Base-by-base conservation (phyloP, 1,284 basidiomycete species). In the Amylostereum areolatum region DNA sequence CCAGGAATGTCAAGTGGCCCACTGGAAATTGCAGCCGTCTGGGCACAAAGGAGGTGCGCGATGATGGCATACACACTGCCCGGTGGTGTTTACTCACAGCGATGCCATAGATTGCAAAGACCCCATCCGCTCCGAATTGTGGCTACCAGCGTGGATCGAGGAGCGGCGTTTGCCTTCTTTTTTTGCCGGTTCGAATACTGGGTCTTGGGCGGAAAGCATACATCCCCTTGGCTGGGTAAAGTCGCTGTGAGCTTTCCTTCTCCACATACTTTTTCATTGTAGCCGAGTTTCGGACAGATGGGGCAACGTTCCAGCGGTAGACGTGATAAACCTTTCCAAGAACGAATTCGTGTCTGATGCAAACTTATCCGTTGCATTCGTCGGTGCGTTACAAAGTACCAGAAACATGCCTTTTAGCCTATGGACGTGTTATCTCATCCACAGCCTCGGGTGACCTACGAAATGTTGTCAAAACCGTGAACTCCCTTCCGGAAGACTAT, bases 401-500 rank as follows among this genome's bases (percentile, higher is more conserved):
- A 30, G 30, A 24, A 10, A 24, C n/a, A 27, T 25, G 29, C 35
- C 30, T 46, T 57, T 8, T 46, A 12, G 7, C 2, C 10, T 47
- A 11, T n/a, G 25, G 27, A 30, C 25, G 4, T 41, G 18, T 32
- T 27, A 12, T 30, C 30, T 28, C 52, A 62, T n/a, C n/a, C n/a
- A n/a, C n/a, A n/a, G 72, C 71, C 4, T 67, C 72, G n/a, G 62
- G 73, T 11, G 72, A 74, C 51, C 58, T 74, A 24, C 63, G 69
- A 31, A 60, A 71, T 37, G 60, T 72, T 7, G 51, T 73, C 30
- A 58, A 47, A 9, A 69, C 60, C 30, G 55, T 68, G 12, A 74
- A 70, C 45, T 52, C 53, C 31, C 59, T 73, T 8, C 69, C 71
- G 0, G 25, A 52, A 7, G 59, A 68, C 28, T 73, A 68, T 46